Conservation (phyloP, 176 grass and related monocot species). For the Carex kokanica region DNA sequence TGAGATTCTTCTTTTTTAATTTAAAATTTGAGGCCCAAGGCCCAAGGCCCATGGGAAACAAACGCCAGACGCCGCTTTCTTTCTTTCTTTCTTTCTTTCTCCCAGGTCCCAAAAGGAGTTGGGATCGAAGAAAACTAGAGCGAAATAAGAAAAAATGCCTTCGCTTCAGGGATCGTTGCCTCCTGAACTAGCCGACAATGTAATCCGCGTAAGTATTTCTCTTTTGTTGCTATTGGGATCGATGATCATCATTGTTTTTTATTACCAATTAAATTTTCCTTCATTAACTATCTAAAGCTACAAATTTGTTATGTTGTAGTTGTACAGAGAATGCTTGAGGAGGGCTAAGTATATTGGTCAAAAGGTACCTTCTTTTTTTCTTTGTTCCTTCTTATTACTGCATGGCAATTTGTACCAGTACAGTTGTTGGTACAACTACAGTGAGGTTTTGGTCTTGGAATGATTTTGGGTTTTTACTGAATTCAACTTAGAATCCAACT, state of each 20-base stretch:
- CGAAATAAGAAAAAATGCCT: slow-evolving; percentile 6
- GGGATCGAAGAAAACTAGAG: not conserved
- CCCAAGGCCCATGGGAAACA: too few species aligned
- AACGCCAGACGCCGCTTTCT: too few species aligned
- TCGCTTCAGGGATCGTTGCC: slow-evolving; percentile 24
- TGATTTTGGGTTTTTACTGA: not conserved
- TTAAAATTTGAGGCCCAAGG: too few species aligned
- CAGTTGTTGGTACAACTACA: not conserved
- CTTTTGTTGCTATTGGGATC: not conserved
- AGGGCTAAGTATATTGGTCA: slow-evolving; percentile 32
- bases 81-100: too few species aligned
- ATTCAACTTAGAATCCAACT: not conserved
- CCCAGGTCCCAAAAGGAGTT: too few species aligned
- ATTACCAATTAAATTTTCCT: not conserved
- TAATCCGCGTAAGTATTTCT: not conserved
- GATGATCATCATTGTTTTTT: too few species aligned
- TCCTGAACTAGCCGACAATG: slow-evolving; percentile 26
- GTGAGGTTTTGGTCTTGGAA: not conserved
- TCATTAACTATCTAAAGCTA: not conserved
- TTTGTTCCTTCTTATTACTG: not conserved
- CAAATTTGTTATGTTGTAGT: slow-evolving; percentile 4
- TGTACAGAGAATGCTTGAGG: slow-evolving; percentile 31
- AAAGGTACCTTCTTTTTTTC: not conserved
- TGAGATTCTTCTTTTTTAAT: too few species aligned
- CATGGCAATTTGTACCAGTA: not conserved